phyloP scores from a whole-genome alignment of 441 rosid species.

The Gossypium davidsonii region DNA sequence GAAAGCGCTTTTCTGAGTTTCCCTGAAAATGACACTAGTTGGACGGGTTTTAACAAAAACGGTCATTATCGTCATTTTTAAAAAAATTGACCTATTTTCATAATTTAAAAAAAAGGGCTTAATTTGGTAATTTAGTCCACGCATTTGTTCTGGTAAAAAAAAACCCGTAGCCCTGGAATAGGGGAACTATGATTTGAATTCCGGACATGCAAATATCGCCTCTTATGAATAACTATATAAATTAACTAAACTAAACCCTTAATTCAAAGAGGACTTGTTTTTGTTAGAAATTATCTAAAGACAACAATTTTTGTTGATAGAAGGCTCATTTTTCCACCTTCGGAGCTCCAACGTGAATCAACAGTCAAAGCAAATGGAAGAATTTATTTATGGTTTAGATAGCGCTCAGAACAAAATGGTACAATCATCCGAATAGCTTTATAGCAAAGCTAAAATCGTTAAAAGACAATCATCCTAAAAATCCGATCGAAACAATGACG shows the following conservation, averaged over 20 bases:
- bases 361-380: neutral
- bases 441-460: neutral
- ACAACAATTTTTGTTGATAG: neutral
- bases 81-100: too few species aligned
- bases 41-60: too few species aligned
- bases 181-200: too few species aligned
- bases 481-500: neutral
- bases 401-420: neutral
- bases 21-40: too few species aligned
- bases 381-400: neutral
- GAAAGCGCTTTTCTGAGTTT: too few species aligned
- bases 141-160: too few species aligned
- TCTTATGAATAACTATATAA: too few species aligned
- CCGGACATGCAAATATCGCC: too few species aligned
- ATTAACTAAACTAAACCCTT: neutral
- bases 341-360: neutral
- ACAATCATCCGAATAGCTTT: neutral
- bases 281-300: neutral
- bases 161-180: too few species aligned
- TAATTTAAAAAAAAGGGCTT: too few species aligned
- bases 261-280: neutral
- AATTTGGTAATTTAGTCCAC: too few species aligned
- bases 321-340: neutral
- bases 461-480: neutral
- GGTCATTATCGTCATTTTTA: too few species aligned